Base-by-base conservation (phyloP, 129 eudicot genomes). In the Silybum marianum region DNA sequence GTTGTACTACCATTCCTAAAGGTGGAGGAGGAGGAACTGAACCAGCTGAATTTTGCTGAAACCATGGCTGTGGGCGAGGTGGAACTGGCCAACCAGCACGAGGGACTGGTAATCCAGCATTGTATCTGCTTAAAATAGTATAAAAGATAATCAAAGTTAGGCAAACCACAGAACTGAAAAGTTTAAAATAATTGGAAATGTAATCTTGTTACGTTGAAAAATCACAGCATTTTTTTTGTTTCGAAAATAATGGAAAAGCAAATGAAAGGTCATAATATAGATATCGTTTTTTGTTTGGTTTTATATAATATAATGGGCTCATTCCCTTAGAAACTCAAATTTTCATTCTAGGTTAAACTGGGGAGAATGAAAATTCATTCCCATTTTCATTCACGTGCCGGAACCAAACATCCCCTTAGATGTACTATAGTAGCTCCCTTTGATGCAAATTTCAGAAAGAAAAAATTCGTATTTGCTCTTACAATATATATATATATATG, bases 61-160 rank as follows among this genome's bases (percentile, higher is more conserved):
- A 93, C 99, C 98, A 93, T 19, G 90, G 93, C 25, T 92, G 99
- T 24, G 94, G 97, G 26, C 98, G 99, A 85, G 98, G 93, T 70
- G 90, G 90, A 78, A 76, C 89, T 32, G 90, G 91, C 99, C 99
- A 95, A 71, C 98, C 97, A 63, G 78, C 86, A 79, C 89, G 91
- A 72, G 94, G 95, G 73, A 76, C 72, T 44, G 89, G 82, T 42
- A 92, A 66, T 70, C 97, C 88, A 54, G 97, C 90, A 78, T 89
- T 92, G 67, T 90, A 95, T 9, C 99, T 95, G 88, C 90, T 36
- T 63, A 26, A 84, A 66, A 79, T 28, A 69, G 51, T 23, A 51
- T 3, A 34, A 36, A n/a, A 36, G n/a, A 42, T 0, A 2, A 65
- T 65, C 13, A 19, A 65, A 65, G 69, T 65, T 16, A 65, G 69